Evolutionary conservation across 345 rosid genomes (phyloP), one percentile per base, ranked within the genome.

Genomic region (Moricandia arvensis): DNA sequence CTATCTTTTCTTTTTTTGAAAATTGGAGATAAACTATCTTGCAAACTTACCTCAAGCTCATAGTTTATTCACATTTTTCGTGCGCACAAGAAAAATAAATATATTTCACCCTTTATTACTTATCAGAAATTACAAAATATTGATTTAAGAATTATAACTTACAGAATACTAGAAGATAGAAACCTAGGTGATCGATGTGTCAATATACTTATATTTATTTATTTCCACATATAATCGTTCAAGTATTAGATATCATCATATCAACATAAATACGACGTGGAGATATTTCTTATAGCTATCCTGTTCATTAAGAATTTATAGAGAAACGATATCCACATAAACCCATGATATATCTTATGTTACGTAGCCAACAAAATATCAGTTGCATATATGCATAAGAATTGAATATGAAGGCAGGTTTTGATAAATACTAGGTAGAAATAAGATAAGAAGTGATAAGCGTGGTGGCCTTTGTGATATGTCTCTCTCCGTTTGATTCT

Each of bases 401-500:
- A 43, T 7, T 26, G 4, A 73, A 54, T 24, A 26, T 7, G 29
- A 65, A 57, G 33, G 31, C 7, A 37, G 0, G 1, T 41, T 64
- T 75, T 75, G 69, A 75, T 61, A 68, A 68, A 75, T 69, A 76
- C 71, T 69, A 63, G 71, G 74, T 62, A 53, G 71, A 41, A 7
- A 76, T 15, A 29, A 76, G 59, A 54, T 76, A 63, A 63, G 63
- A 62, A 35, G 31, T 63, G 26, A 59, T 45, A 62, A 62, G 53
- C 47, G 67, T 15, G 66, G 69, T 51, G 58, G 65, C 49, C 47
- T 61, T 68, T 18, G 69, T 37, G 13, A 34, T 37, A 41, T n/a
- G 17, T 70, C 66, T 70, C 53, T 63, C 70, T 69, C 71, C 10
- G 0, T 38, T 41, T 54, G 45, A 38, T 62, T 69, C 2, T 30